Base-by-base conservation (phyloP, 2,329 filamentous ascomycete species). In the Achaetomium macrosporum region DNA sequence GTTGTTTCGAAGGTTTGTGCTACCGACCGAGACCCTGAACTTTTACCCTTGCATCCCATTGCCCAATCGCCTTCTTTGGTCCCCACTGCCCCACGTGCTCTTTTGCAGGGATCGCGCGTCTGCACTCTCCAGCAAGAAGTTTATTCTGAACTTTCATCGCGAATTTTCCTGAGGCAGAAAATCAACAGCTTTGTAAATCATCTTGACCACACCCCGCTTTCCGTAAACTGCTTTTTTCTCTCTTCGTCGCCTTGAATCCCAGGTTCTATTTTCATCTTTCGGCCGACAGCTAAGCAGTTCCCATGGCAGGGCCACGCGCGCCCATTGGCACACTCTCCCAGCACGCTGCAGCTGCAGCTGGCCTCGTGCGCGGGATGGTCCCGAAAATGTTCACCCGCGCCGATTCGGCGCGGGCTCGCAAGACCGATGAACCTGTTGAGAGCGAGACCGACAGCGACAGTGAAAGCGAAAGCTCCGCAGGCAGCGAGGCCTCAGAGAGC, bases 241-340 rank as follows among this genome's bases (percentile, higher is more conserved):
- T 43, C 13, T 40, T 15, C 16, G 35, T 29, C 25, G 13, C 37
- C 13, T n/a, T 39, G 41, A 33, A 29, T 17, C n/a, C 13, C 16
- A 12, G 2, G 3, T 11, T 13, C 30, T 11, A 15, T 39, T 29
- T 47, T 19, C 30, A 7, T 20, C 16, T 33, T 25, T 13, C 12
- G 16, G 37, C 25, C 16, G 20, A 20, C 47, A 13, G 48, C 42
- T 36, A 60, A 29, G 1, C 41, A 45, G 5, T 48, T 43, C 37
- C 46, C 31, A 65, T 65, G 63, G 56, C 62, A 47, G 62, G 62
- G 55, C 62, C 65, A 10, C 59, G 63, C 45, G 64, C 62, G 52
- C 63, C 61, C 48, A 57, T 67, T 42, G 65, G 64, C 51, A 64
- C 62, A 13, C 57, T 68, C 31, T 57, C 57, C 15, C 59, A 62